Evolutionary conservation across 2,329 filamentous ascomycete species (phyloP).

Genomic region (Phyllosticta citrichinensis): DNA sequence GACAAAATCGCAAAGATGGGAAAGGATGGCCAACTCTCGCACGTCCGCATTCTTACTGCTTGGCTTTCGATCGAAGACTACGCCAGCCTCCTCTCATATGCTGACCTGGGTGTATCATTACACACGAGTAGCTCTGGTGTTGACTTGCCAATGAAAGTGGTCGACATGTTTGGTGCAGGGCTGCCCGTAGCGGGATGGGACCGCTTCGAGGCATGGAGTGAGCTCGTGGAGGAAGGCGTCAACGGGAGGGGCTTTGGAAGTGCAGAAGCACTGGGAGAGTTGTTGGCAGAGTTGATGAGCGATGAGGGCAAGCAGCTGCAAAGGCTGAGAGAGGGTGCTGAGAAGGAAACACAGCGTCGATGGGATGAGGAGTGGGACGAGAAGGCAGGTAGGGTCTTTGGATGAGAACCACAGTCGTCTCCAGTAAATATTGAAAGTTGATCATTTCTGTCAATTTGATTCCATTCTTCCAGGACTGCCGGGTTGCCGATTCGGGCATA

Average conservation of each 20-base stretch:
- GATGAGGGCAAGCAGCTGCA: slow-evolving; percentile 44
- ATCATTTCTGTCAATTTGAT: no score
- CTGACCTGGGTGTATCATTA: slow-evolving; percentile 81
- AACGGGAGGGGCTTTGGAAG: slow-evolving; percentile 82
- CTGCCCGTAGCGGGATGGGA: slow-evolving; percentile 83
- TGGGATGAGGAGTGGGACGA: slow-evolving; percentile 94
- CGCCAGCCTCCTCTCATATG: slow-evolving; percentile 69
- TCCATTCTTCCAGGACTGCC: neutral
- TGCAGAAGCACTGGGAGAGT: slow-evolving; percentile 51
- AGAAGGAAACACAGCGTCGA: slow-evolving; percentile 60
- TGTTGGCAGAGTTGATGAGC: slow-evolving; percentile 55
- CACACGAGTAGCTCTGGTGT: slow-evolving; percentile 92
- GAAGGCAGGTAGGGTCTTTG: slow-evolving; percentile 63
- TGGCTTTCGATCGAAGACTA: slow-evolving; percentile 84
- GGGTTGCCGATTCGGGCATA: neutral
- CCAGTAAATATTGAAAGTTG: neutral
- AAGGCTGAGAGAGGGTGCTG: slow-evolving; percentile 56
- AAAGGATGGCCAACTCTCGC: slow-evolving; percentile 51
- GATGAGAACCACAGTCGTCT: neutral
- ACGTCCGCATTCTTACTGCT: slow-evolving; percentile 65
- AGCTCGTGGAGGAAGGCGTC: slow-evolving; percentile 76
- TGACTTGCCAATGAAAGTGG: slow-evolving; percentile 96
- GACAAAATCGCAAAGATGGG: slow-evolving; percentile 53
- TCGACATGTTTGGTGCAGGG: slow-evolving; percentile 96
- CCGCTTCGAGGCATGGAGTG: slow-evolving; percentile 76